Percentiles rank a stretch among this genome's conserved stretches.
phyloP scores from a whole-genome alignment of 1,284 basidiomycete genomes.

The Porodaedalea pini region DNA sequence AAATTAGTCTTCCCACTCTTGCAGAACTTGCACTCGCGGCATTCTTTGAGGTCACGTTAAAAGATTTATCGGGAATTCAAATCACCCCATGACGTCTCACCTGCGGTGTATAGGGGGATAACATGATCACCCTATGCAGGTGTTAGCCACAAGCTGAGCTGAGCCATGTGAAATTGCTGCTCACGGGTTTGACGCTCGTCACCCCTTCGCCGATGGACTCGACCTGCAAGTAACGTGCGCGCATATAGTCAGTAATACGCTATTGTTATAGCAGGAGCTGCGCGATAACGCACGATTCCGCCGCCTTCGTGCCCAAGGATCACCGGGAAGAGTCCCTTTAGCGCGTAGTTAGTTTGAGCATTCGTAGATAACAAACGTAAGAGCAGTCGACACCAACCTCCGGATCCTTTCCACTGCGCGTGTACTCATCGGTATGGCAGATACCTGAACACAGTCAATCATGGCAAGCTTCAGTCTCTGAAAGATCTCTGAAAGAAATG shows the following conservation, averaged over 20 bases:
- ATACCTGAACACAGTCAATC: conserved; percentile 54
- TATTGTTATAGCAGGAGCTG: conserved; percentile 24
- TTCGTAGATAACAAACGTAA: conserved; percentile 11
- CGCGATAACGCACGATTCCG: conserved; percentile 57
- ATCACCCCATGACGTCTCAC: conserved; percentile 37
- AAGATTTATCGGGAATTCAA: not conserved
- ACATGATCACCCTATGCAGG: conserved; percentile 79
- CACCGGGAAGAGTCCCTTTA: conserved; percentile 89
- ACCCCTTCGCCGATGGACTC: conserved; percentile 96
- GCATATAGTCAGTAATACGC: conserved; percentile 22
- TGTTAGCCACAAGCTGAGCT: not conserved
- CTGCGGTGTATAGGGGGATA: conserved; percentile 90
- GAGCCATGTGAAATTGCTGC: conserved; percentile 24
- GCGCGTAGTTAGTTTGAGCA: not conserved
- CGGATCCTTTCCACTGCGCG: conserved; percentile 93
- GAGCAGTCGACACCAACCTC: conserved; percentile 51
- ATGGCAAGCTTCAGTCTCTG: not conserved
- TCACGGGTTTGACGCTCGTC: conserved; percentile 71
- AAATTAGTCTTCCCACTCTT: conserved; percentile 98
- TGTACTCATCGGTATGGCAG: conserved; percentile 98
- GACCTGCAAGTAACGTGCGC: conserved; percentile 48
- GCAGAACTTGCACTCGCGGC: conserved; percentile 96
- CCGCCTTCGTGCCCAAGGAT: conserved; percentile 93
- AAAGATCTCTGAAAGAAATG: conserved; percentile 10
- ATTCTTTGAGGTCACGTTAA: conserved; percentile 53